Evolutionary conservation across 495 filamentous ascomycete genomes (phyloP).

Genomic region (Aspergillus sclerotioniger): DNA sequence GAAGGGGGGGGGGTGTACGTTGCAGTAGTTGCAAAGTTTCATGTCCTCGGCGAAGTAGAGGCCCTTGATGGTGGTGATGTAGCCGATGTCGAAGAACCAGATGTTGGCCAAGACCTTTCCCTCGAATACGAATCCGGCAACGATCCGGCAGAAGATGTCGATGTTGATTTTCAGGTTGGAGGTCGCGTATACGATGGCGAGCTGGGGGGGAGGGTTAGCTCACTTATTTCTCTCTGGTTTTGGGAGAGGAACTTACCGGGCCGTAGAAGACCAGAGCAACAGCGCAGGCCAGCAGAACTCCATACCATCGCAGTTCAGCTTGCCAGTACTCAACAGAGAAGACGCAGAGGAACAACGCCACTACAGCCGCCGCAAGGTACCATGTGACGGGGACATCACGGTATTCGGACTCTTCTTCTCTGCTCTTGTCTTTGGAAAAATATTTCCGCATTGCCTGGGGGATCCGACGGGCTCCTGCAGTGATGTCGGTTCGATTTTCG

Average conservation of each 20-base stretch:
- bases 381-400: conserved; percentile 73
- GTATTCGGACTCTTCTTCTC: conserved; percentile 35
- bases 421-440: conserved; percentile 55
- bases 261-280: conserved; percentile 60
- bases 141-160: conserved; percentile 74
- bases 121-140: conserved; percentile 74
- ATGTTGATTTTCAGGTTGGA: conserved; percentile 80
- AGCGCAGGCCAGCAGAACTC: conserved; percentile 68
- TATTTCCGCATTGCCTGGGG: conserved; percentile 11
- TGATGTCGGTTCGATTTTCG: conserved; percentile 35
- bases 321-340: conserved; percentile 77
- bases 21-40: conserved; percentile 87
- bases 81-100: conserved; percentile 67
- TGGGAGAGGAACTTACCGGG: conserved; percentile 13
- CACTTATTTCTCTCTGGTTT: not conserved
- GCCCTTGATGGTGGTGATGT: conserved; percentile 78
- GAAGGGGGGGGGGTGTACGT: too few species aligned
- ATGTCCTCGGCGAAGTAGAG: conserved; percentile 84
- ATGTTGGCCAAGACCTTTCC: conserved; percentile 88
- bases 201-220: conserved; percentile 55
- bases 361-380: conserved; percentile 68
- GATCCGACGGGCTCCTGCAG: conserved; percentile 14
- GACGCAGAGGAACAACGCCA: conserved; percentile 71
- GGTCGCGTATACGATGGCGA: conserved; percentile 83
- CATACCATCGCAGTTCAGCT: conserved; percentile 64